Base-by-base conservation (phyloP, 805 yeast species). In the Ogataea nakhonphanomensis region DNA sequence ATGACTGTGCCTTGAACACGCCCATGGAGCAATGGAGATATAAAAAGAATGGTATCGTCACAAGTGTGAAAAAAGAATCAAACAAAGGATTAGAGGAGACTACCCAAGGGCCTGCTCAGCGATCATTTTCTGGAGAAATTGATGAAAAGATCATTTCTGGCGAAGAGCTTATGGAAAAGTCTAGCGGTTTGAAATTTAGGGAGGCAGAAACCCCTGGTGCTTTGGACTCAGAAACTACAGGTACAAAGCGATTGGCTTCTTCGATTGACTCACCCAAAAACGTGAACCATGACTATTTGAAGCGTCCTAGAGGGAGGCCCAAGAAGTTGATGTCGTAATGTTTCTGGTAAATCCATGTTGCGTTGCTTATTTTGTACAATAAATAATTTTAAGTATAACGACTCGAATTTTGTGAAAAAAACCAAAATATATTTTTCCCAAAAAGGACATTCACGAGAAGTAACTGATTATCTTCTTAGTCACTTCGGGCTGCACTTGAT, bases 1-100 rank as follows among this genome's bases (percentile, higher is more conserved):
- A 68, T 21, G 76, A 70, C 12, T 84, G 91, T 59, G 82, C 89
- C 4, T 41, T 50, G 30, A 51, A 51, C 31, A 58, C 64, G 2
- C 64, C 65, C 23, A 61, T 37, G 65, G 61, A 63, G 24, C 53
- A 50, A 28, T 59, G 65, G 64, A 49, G 54, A 24, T 59, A 49
- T 41, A 59, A 58, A 35, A 61, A 59, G 29, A 61, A 57, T 42
- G 65, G 66, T 7, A 43, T 51, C 12, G 53, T 61, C 13, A 50
- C 58, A 9, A 45, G 49, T 29, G 65, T 59, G 9, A 54, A 51
- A 28, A 57, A 56, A 14, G 61, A 54, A 4, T 46, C 49, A 30
- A 38, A 26, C 33, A 45, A 51, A 30, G 42, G 44, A 14, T 39
- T 41, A 23, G 49, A 46, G 17, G 50, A 41, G 10, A 41, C 37